Conservation (phyloP, 2,329 filamentous ascomycete species). For the Macroventuria anomochaeta region DNA sequence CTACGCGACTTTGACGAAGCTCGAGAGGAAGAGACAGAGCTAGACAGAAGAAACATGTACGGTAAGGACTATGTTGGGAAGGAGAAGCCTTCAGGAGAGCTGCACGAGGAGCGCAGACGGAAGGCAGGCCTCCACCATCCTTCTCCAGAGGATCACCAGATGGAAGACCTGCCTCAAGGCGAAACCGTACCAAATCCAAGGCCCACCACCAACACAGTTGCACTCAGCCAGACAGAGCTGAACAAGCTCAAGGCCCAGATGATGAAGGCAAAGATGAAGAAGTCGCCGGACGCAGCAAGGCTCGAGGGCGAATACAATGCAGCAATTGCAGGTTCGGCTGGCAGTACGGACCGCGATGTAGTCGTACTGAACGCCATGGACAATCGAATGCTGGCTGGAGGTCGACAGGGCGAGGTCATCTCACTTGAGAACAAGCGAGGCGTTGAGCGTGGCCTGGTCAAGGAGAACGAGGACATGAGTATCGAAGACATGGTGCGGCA, state of each 20-base stretch:
- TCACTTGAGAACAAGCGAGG: conserved; percentile 80
- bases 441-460: conserved; percentile 80
- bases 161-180: conserved; percentile 58
- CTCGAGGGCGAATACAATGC: conserved; percentile 85
- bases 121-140: conserved; percentile 59
- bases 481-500: conserved; percentile 97
- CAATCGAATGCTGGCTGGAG: conserved; percentile 85
- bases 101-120: conserved; percentile 78
- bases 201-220: conserved; percentile 56
- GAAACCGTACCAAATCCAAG: conserved; percentile 63
- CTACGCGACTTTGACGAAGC: conserved; percentile 89
- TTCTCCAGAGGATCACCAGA: conserved; percentile 31
- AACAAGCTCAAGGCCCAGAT: conserved; percentile 92
- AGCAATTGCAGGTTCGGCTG: conserved; percentile 69
- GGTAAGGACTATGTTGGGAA: conserved; percentile 85
- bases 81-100: conserved; percentile 84
- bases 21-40: conserved; percentile 87
- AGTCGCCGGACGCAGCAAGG: conserved; percentile 73
- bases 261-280: conserved; percentile 92
- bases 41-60: conserved; percentile 83
- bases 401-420: conserved; percentile 75
- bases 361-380: conserved; percentile 88
- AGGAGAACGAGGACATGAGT: conserved; percentile 93
- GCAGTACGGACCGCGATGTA: conserved; percentile 66
- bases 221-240: conserved; percentile 76